A percentile compares a stretch with the other conserved stretches of the same genome.
These are phyloP conservation scores for Penicillium griseofulvum DNA, from an alignment of 2,329 filamentous ascomycete genomes.

Conservation along the genomic window DNA sequence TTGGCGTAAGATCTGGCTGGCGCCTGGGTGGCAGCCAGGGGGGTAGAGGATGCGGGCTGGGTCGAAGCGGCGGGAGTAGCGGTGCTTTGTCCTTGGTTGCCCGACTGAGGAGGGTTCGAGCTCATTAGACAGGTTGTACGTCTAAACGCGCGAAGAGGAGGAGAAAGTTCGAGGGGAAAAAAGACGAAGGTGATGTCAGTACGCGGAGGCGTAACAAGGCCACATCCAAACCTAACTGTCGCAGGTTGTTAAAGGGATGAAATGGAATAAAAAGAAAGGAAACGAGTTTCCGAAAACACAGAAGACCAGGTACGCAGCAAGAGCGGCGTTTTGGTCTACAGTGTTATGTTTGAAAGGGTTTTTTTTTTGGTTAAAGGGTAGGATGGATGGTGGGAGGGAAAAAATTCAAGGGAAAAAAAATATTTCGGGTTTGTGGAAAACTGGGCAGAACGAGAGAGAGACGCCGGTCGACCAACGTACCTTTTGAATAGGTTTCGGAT, in stretches of 20 bases:
- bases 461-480: slow-evolving; percentile 2
- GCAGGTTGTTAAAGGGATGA: slow-evolving; percentile 9
- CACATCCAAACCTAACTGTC: slow-evolving; percentile 28
- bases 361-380: slow-evolving; percentile 10
- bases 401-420: slow-evolving; percentile 25
- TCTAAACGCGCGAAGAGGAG: slow-evolving; percentile 25
- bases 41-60: slow-evolving; percentile 50
- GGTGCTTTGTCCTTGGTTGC: slow-evolving; percentile 51
- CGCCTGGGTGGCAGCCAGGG: slow-evolving; percentile 51
- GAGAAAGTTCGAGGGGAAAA: neutral
- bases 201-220: slow-evolving; percentile 21
- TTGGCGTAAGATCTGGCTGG: slow-evolving; percentile 58
- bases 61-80: slow-evolving; percentile 34
- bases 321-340: slow-evolving; percentile 23
- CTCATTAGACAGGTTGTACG: slow-evolving; percentile 56
- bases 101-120: slow-evolving; percentile 51
- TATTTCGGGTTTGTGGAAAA: slow-evolving; percentile 20
- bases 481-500: slow-evolving; percentile 1
- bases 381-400: slow-evolving; percentile 19
- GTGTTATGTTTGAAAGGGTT: slow-evolving; percentile 5
- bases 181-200: slow-evolving; percentile 26
- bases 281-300: slow-evolving; percentile 19
- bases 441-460: slow-evolving; percentile 1
- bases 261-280: slow-evolving; percentile 12
- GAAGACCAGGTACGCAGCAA: slow-evolving; percentile 24